Evolutionary conservation across 1,284 basidiomycete genomes (phyloP).

Genomic region (Thecaphora thlaspeos): DNA sequence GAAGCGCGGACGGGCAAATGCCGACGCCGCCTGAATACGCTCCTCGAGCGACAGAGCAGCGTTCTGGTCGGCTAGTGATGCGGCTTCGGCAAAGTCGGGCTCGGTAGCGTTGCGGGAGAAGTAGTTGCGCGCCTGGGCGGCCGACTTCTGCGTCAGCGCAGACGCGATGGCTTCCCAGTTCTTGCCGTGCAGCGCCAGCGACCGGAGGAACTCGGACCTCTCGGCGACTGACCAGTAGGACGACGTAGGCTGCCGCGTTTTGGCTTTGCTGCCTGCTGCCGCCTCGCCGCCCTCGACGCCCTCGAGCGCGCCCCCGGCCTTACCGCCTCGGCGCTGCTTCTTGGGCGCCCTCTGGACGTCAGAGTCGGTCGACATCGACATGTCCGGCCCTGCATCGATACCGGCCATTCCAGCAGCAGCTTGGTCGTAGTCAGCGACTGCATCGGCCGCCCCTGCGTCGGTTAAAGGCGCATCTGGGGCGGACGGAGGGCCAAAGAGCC

Average conservation of each 20-base stretch:
- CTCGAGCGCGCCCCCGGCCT: too few species aligned
- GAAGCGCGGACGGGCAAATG: slow-evolving; percentile 27
- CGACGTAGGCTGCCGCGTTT: slow-evolving; percentile 49
- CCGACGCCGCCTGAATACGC: slow-evolving; percentile 24
- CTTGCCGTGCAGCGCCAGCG: slow-evolving; percentile 70
- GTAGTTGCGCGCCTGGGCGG: slow-evolving; percentile 72
- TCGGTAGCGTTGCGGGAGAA: slow-evolving; percentile 59
- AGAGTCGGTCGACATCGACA: too few species aligned
- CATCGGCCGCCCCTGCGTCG: too few species aligned
- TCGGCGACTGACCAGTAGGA: slow-evolving; percentile 64
- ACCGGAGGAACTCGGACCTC: slow-evolving; percentile 65
- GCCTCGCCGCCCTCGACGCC: slow-evolving; percentile 14
- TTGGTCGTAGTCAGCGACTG: slow-evolving; percentile 1
- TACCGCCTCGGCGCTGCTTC: too few species aligned
- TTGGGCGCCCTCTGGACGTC: too few species aligned
- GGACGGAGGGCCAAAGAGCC: slow-evolving; percentile 15
- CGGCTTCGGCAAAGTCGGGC: slow-evolving; percentile 48
- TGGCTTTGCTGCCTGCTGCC: slow-evolving; percentile 11
- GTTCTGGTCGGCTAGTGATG: slow-evolving; percentile 38
- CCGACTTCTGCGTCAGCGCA: slow-evolving; percentile 75
- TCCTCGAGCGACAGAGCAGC: slow-evolving; percentile 29
- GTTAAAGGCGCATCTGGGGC: not conserved
- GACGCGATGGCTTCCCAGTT: slow-evolving; percentile 74
- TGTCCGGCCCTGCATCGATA: too few species aligned
- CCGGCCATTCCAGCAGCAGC: too few species aligned